Evolutionary conservation across 169 alveolate species (phyloP).

Genomic region (Cryptosporidium ryanae): DNA sequence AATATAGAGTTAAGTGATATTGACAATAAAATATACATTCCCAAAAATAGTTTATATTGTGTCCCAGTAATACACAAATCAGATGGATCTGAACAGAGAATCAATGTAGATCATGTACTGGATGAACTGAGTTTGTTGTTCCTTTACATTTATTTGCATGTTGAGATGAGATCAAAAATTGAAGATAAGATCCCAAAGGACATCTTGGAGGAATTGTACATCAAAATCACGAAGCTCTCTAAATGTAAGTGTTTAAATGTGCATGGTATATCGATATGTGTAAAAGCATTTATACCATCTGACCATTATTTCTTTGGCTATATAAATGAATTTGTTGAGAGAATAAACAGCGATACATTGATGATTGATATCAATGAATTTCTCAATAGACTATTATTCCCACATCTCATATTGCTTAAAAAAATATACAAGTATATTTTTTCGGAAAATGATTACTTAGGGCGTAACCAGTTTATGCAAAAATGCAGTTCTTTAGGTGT

Average conservation of each 20-base stretch:
- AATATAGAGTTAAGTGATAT: neutral
- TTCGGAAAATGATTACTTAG: neutral
- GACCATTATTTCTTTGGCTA: neutral
- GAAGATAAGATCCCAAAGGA: slow-evolving; percentile 24
- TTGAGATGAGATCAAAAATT: slow-evolving; percentile 11
- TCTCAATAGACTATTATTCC: slow-evolving; percentile 3
- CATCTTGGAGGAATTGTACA: slow-evolving; percentile 5
- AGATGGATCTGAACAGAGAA: neutral
- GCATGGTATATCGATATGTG: neutral
- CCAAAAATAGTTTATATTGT: neutral
- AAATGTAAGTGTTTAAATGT: neutral
- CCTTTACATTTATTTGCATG: slow-evolving; percentile 34
- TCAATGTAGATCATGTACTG: neutral
- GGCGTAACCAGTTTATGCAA: neutral
- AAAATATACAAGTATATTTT: slow-evolving; percentile 1
- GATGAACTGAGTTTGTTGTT: slow-evolving; percentile 34
- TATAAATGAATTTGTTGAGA: neutral
- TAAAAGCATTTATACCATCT: slow-evolving; percentile 18
- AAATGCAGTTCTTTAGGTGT: slow-evolving; percentile 41
- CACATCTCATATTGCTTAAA: slow-evolving; percentile 45
- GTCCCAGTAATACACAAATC: neutral
- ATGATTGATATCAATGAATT: slow-evolving; percentile 1
- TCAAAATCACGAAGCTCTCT: neutral
- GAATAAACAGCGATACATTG: neutral
- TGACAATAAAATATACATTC: no score